Percentiles rank a stretch among this genome's conserved stretches.
Conservation (phyloP, 306 rosid genomes). For the Prunus campanulata region DNA sequence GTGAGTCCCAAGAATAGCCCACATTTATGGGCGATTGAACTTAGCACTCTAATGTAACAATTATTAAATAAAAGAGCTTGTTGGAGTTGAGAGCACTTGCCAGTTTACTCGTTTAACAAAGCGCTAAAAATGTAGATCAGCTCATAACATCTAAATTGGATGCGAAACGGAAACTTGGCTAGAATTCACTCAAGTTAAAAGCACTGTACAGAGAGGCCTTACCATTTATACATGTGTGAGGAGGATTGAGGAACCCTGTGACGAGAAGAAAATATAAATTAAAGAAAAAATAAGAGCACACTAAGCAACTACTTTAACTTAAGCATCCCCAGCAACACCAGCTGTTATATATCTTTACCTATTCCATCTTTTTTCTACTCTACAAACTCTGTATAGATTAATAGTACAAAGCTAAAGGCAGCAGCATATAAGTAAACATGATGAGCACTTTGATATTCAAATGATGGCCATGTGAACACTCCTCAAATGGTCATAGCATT, state of each 20-base stretch:
- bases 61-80: neutral
- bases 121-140: neutral
- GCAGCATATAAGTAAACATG: neutral
- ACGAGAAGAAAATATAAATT: neutral
- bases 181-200: neutral
- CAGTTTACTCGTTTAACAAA: neutral
- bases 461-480: constrained; percentile 52
- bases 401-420: neutral
- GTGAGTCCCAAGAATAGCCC: fast-evolving
- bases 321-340: neutral
- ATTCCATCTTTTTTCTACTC: neutral
- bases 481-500: constrained; percentile 76
- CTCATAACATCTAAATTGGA: neutral
- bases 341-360: neutral
- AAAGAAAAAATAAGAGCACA: too few species aligned
- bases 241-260: neutral
- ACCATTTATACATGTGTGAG: neutral
- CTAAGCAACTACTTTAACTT: neutral
- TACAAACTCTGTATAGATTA: neutral
- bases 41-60: neutral
- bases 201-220: neutral
- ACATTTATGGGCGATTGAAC: neutral
- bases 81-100: neutral
- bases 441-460: constrained; percentile 22
- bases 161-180: neutral